Base-by-base conservation (phyloP, 495 filamentous ascomycete genomes). In the Aspergillus homomorphus region DNA sequence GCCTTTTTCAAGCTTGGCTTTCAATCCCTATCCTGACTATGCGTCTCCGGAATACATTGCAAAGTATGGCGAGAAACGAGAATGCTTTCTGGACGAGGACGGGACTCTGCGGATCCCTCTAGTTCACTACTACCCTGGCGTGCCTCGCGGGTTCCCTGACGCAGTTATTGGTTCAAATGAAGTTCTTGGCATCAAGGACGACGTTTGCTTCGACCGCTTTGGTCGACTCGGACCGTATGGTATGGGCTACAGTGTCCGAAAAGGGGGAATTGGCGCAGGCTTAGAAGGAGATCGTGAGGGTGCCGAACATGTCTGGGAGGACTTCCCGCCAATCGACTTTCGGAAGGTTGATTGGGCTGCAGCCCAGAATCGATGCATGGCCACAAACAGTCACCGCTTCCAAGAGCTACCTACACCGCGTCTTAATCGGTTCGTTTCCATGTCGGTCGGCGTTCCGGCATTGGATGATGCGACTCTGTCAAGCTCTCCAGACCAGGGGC, bases 201-300 rank as follows among this genome's bases (percentile, higher is more conserved):
- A 96, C 68, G 81, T 97, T 52, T 98, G 94, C 76, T 98, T 96
- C 72, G 94, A 98, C 53, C 83, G 94, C 2, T 95, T 88, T 71
- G 94, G 95, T 10, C 81, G 90, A 56, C 80, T 93, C 23, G 95
- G 91, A 0, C 87, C 92, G 0, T 98, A 98, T 63, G 94, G 94
- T 0, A 84, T 88, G 53, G 94, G 94, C 16, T 98, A 98, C 64
- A 86, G 83, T 20, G 70, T 78, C 18, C 81, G 81, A 59, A 84
- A 81, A 66, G 94, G 94, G 9, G 94, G 94, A 9, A 83, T 86
- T 18, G 93, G 92, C 0, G 84, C 89, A 26, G 92, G 90, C 10
- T 73, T 93, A 65, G 82, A 91, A 60, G 90, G 89, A 30, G 88
- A 96, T 49, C 82, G 79, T 22, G 90, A 90, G 61, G 90, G 89